Base-by-base conservation (phyloP, 345 rosid genomes). In the Camelina laxa region DNA sequence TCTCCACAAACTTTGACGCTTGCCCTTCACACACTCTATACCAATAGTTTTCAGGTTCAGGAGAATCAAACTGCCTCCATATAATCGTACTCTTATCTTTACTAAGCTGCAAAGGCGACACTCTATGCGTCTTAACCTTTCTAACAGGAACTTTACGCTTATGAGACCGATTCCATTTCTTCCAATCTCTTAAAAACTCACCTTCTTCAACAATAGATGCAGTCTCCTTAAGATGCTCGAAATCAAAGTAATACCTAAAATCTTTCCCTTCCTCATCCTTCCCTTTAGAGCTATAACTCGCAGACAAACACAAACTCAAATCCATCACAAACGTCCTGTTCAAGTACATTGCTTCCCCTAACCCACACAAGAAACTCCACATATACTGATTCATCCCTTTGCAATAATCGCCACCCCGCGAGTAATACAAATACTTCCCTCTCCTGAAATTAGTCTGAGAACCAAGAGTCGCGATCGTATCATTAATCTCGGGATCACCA, bases 361-460 rank as follows among this genome's bases (percentile, higher is more conserved):
- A 80, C 9, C 93, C 99, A 80, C 97, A 92, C 80, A 95, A 79
- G 88, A 90, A 92, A 80, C 97, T 92, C 99, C 99, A 92, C 81
- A 86, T 53, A 72, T 87, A 87, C 39, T 90, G 99, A 81, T 95
- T 95, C 99, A 95, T 95, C 21, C 97, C 97, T 69, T 90, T 90
- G 60, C 99, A 95, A 66, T 92, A 89, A 81, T 95, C 97, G 1
- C 96, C 96, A 48, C 96, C 99, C 2, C 96, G 80, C 0, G 97
- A 89, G 74, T 95, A 95, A 83, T 90, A 95, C 85, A 89, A 65
- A 82, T 89, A 92, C 81, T 53, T 90, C 45, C 99, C 96, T 62
- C 83, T 87, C 83, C 97, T 84, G 53, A 92, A 85, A 66, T 83
- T 81, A 4, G 62, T 68, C 68, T 82, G 87, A 0, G 90, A 84